phyloP scores from a whole-genome alignment of 345 rosid species.

The Citrus hindsii region DNA sequence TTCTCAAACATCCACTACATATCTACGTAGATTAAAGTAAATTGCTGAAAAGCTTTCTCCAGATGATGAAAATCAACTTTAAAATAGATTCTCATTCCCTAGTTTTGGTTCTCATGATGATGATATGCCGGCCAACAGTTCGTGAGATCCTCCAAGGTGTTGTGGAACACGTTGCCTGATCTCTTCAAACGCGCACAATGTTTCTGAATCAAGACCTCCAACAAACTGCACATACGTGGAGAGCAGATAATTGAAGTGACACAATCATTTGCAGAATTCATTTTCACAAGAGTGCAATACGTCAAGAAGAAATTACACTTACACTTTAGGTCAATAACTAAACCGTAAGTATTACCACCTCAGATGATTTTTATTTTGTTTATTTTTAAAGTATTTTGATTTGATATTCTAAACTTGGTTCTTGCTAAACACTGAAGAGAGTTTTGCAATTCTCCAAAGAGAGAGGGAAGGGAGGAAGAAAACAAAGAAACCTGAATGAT shows the following conservation, averaged over 20 bases:
- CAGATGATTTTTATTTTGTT: no score
- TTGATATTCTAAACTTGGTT: neutral
- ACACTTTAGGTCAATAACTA: neutral
- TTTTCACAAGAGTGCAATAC: neutral
- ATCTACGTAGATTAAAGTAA: neutral
- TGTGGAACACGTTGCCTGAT: slow-evolving; percentile 61
- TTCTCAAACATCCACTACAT: neutral
- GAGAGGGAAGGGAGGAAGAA: neutral
- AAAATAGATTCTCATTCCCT: neutral
- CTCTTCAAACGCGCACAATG: slow-evolving; percentile 78
- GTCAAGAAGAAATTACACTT: neutral
- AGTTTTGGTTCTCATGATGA: slow-evolving; percentile 25
- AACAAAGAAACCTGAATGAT: neutral
- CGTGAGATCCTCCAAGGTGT: slow-evolving; percentile 43
- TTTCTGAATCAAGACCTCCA: slow-evolving; percentile 87
- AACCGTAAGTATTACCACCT: neutral
- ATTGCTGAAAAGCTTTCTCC: neutral
- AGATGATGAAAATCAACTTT: neutral
- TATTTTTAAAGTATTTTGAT: neutral
- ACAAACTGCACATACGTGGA: slow-evolving; percentile 49
- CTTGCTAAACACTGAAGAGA: neutral
- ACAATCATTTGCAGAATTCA: neutral
- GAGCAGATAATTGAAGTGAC: neutral
- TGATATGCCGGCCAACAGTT: slow-evolving; percentile 49
- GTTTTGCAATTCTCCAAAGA: neutral